Percentiles rank a stretch among this genome's conserved stretches.
These are phyloP conservation scores for Ambrosiella beaveri DNA, from an alignment of 2,329 filamentous ascomycete genomes.

Conservation along the genomic window DNA sequence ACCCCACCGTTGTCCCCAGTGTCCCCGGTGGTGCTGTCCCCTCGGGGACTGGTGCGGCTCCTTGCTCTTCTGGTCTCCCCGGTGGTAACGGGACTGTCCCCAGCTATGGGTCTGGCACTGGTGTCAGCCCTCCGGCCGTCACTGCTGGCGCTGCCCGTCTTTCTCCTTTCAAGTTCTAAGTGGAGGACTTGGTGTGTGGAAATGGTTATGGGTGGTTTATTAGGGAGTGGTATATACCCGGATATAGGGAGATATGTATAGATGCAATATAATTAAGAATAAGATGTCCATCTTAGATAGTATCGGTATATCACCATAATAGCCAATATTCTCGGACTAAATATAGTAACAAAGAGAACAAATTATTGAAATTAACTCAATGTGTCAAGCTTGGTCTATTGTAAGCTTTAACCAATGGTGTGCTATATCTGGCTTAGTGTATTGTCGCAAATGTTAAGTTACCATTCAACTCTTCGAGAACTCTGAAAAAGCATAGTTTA, in stretches of 20 bases:
- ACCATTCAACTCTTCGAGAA: too few relatives aligned
- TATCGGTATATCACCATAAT: background rate
- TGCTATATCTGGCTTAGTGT: too few relatives aligned
- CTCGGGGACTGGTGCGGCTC: background rate
- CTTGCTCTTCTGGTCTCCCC: background rate
- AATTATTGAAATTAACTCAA: background rate
- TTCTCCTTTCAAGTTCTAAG: background rate
- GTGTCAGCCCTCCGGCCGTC: background rate
- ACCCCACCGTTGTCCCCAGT: background rate
- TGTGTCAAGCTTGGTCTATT: background rate
- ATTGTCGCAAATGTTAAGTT: too few relatives aligned
- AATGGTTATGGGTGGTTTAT: background rate
- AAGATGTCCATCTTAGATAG: background rate
- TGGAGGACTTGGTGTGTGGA: background rate
- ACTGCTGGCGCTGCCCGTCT: conserved; percentile 9
- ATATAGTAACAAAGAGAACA: background rate
- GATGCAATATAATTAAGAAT: background rate
- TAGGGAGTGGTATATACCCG: background rate
- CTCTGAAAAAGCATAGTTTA: too few relatives aligned
- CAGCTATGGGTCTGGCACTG: background rate
- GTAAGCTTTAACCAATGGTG: too few relatives aligned
- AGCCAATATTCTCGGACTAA: background rate
- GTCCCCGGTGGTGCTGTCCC: background rate
- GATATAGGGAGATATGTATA: background rate
- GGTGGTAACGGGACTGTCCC: conserved; percentile 4